Base-by-base conservation (phyloP, 2,329 filamentous ascomycete species). In the Thelonectria rubi region DNA sequence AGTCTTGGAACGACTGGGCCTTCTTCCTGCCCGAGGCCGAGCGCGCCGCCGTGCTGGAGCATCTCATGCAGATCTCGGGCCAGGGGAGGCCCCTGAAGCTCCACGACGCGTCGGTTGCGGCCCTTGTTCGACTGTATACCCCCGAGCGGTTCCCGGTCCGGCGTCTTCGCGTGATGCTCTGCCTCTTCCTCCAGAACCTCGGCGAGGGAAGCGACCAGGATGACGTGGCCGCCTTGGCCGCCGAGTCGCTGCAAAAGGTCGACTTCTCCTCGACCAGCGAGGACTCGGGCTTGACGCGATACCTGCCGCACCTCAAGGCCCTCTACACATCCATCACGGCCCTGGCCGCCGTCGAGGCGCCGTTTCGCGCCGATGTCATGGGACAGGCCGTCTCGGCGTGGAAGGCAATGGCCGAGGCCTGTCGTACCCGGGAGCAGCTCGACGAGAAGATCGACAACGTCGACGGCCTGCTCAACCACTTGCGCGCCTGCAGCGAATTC, bases 21-120 rank as follows among this genome's bases (percentile, higher is more conserved):
- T 81, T 81, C 57, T 78, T 84, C 45, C 72, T 88, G 7, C 75
- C 80, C 0, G 85, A 82, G 46, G 65, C 73, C 6, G 84, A 85
- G 73, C 84, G 83, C 61, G 82, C 81, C 9, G 84, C 86, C 2
- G 83, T 86, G 1, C 77, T 90, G 17, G 87, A 91, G 65, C 84
- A 90, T 68, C 79, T 88, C 30, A 74, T 90, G 45, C 79, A 85
- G 51, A 80, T 85, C 42, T 80, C 76, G 8, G 69, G 72, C 3
- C 74, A 73, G 7, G 73, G 71, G 5, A 70, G 74, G 26, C 76
- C 75, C 3, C 71, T 80, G 21, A 77, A 77, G 9, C 73, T 84
- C 15, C 76, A 81, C 5, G 80, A 85, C 52, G 74, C 81, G 2
- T 78, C 77, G 12, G 76, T 85, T 11, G 78, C 80, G 37, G 75